These are phyloP conservation scores for Exophiala xenobiotica DNA, from an alignment of 2,329 filamentous ascomycete species.

Conservation along the genomic window DNA sequence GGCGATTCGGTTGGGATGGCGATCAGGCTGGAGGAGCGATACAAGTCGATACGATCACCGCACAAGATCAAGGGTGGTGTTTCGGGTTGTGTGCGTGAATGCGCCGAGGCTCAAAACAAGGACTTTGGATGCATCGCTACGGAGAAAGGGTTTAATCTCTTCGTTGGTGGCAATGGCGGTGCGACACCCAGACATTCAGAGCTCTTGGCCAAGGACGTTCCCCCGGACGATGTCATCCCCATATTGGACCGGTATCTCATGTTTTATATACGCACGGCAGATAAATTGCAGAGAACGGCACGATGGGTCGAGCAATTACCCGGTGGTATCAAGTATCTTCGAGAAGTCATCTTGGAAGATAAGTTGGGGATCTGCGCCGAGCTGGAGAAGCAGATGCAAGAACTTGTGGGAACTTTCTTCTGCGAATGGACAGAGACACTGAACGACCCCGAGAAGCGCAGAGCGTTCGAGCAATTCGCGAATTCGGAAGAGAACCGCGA, in stretches of 20 bases:
- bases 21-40: conserved; percentile 80
- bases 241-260: conserved; percentile 87
- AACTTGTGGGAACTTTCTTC: conserved; percentile 79
- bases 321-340: conserved; percentile 78
- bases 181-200: conserved; percentile 81
- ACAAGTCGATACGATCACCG: conserved; percentile 84
- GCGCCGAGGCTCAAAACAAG: conserved; percentile 88
- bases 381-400: conserved; percentile 83
- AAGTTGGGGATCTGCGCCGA: conserved; percentile 81
- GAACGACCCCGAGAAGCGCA: conserved; percentile 63
- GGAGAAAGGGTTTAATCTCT: conserved; percentile 91
- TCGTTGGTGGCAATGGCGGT: conserved; percentile 84
- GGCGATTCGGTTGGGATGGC: conserved; percentile 91
- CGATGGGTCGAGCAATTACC: conserved; percentile 83
- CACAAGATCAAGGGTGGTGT: conserved; percentile 93
- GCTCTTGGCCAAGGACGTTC: conserved; percentile 80
- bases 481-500: conserved; percentile 74
- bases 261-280: conserved; percentile 90
- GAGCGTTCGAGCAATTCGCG: conserved; percentile 76
- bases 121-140: conserved; percentile 91
- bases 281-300: conserved; percentile 84
- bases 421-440: conserved; percentile 90
- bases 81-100: conserved; percentile 87
- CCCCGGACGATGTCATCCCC: conserved; percentile 75
- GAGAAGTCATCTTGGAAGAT: conserved; percentile 79